A percentile compares a stretch with the other conserved stretches of the same genome.
Conservation (phyloP, 257 asterid species). For the Solanum tarijense region DNA sequence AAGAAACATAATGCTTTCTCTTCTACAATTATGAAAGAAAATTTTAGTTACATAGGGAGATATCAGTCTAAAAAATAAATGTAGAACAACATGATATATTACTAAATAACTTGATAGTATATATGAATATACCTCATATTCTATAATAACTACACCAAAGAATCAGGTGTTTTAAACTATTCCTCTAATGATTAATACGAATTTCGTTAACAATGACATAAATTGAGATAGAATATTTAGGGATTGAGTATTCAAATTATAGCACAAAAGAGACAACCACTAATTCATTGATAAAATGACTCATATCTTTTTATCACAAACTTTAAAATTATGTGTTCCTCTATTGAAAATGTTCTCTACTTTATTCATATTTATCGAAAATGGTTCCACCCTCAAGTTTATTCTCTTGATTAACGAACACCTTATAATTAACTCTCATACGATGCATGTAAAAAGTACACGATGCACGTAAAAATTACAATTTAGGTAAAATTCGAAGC, state of each 20-base stretch:
- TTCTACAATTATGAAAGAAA: background rate
- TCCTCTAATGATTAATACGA: background rate
- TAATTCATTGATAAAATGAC: background rate
- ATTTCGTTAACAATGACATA: no score
- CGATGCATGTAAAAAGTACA: background rate
- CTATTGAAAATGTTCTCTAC: no score
- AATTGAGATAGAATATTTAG: no score
- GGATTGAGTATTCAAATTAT: background rate
- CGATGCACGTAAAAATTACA: background rate
- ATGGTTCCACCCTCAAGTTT: background rate
- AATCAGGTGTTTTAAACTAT: background rate
- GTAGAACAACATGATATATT: background rate
- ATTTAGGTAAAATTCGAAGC: no score
- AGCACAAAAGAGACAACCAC: background rate
- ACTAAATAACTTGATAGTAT: background rate
- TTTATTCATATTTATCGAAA: no score
- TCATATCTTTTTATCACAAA: background rate
- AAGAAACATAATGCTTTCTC: constrained; percentile 1
- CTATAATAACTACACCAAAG: background rate
- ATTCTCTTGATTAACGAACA: background rate
- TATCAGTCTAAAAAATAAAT: background rate
- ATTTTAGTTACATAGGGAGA: background rate
- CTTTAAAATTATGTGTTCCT: background rate
- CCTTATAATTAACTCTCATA: background rate
- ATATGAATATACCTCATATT: background rate